These are phyloP conservation scores for Calonectria pseudoturangicola DNA, from an alignment of 2,329 filamentous ascomycete species.

Conservation along the genomic window DNA sequence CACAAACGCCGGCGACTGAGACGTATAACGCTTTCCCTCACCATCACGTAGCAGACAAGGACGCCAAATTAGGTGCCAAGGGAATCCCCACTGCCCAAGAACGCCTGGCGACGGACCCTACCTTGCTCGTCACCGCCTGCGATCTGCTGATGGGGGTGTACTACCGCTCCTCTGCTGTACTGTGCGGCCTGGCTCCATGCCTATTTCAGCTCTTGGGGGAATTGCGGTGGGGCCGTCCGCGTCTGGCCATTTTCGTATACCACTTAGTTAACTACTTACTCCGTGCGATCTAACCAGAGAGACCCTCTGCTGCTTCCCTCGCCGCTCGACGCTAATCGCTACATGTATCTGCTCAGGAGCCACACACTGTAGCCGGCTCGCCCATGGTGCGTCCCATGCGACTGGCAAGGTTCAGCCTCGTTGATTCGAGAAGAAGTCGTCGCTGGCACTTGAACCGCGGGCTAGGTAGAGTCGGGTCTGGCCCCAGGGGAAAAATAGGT, in stretches of 20 bases:
- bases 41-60: background rate
- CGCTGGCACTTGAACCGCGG: background rate
- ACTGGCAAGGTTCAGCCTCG: background rate
- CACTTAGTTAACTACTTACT: background rate
- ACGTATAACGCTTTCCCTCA: slow-evolving; percentile 17
- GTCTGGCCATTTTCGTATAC: slow-evolving; percentile 10
- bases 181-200: slow-evolving; percentile 10
- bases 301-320: no score
- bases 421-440: slow-evolving; percentile 17
- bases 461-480: slow-evolving; percentile 11
- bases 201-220: slow-evolving; percentile 1
- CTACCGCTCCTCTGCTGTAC: background rate
- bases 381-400: slow-evolving; percentile 1
- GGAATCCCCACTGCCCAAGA: slow-evolving; percentile 3
- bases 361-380: slow-evolving; percentile 15
- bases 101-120: slow-evolving; percentile 4
- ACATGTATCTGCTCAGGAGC: background rate
- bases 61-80: slow-evolving; percentile 1
- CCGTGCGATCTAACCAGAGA: background rate
- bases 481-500: background rate
- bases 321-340: background rate
- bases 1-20: slow-evolving; percentile 12
- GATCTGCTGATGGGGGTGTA: background rate
- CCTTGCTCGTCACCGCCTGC: background rate
- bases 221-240: slow-evolving; percentile 14